Evolutionary conservation across 768 basidiomycete genomes (phyloP), one percentile per base, ranked within the genome.

Genomic region (Chiua virens): DNA sequence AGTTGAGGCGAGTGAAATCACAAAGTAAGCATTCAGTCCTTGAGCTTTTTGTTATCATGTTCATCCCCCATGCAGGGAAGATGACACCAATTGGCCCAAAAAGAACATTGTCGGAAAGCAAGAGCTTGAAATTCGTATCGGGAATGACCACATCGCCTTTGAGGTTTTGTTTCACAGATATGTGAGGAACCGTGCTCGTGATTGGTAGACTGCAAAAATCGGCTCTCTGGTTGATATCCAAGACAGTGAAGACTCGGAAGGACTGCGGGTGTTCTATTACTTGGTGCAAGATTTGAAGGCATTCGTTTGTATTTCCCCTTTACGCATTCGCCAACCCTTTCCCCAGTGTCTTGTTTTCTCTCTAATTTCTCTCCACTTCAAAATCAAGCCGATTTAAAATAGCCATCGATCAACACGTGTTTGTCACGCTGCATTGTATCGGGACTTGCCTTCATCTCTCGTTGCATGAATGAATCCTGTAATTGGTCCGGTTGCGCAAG

Each of bases 41-140:
- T 9, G 13, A 8, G 2, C 28, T 30, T 47, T 11, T 42, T 17
- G 6, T 21, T 7, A 18, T 22, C 15, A 6, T 3, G 6, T 48
- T 57, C 36, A 61, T 51, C 8, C 1, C n/a, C 37, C 13, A 38
- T 21, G 8, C 72, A 98, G 95, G 76, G 97, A 99, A 80, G 97
- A 99, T 67, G 97, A 99, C 73, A 80, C 86, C 1, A 90, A 92
- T 63, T 99, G 97, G 97, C 97, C 97, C 5, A 97, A 98, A 75
- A 98, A 97, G 77, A 96, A 96, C 69, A 94, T 98, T 27, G 94
- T 98, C 23, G 97, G 97, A 42, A 94, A 96, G 73, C 97, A 99
- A 69, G 96, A 98, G 71, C 80, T 99, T 35, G 97, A 99, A 71
- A 92, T 98, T 51, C 83, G 93, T 45, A 68, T 97, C 43, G 95